Base-by-base conservation (phyloP, 495 filamentous ascomycete species). In the Thozetella sp. region DNA sequence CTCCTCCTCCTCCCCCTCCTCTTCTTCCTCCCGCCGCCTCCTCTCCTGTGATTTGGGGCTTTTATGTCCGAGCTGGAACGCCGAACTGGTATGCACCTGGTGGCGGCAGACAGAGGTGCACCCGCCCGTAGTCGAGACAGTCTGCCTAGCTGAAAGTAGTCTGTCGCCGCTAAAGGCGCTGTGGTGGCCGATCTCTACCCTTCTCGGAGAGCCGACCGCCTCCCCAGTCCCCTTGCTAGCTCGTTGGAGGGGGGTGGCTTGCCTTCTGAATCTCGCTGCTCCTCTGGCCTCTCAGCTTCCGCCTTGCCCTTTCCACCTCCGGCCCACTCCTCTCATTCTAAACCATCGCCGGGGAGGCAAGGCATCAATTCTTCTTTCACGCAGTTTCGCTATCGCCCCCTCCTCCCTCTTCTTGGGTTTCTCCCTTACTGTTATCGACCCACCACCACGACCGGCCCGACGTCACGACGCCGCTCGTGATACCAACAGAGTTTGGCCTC, bases 211-310 rank as follows among this genome's bases (percentile, higher is more conserved):
- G 9, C 43, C 43, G 43, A 13, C 43, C 43, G 43, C 43, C 20
- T 48, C 43, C 43, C 43, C 43, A 10, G 20, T 48, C 43, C 43
- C 43, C 43, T 48, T 48, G 43, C n/a, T 19, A 48, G 6, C n/a
- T 10, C 9, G 12, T 48, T n/a, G 11, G 10, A n/a, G 43, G 43
- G 43, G 43, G 9, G 43, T 48, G 43, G 43, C 43, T 48, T 20
- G 6, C n/a, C 20, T 11, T 19, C n/a, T 13, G 25, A 53, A 61
- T 86, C 84, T 74, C 95, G 95, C 22, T 83, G 84, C 34, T 86
- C 84, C 67, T 97, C 93, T 85, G 43, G 95, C 92, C 30, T 91
- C 90, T 0, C 92, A 88, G 59, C 95, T 9, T 48, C 43, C 43
- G n/a, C 43, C 43, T 48, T 48, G 43, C 6, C 9, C 43, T 48